Base-by-base conservation (phyloP, 495 filamentous ascomycete species). In the Rhypophila decipiens region DNA sequence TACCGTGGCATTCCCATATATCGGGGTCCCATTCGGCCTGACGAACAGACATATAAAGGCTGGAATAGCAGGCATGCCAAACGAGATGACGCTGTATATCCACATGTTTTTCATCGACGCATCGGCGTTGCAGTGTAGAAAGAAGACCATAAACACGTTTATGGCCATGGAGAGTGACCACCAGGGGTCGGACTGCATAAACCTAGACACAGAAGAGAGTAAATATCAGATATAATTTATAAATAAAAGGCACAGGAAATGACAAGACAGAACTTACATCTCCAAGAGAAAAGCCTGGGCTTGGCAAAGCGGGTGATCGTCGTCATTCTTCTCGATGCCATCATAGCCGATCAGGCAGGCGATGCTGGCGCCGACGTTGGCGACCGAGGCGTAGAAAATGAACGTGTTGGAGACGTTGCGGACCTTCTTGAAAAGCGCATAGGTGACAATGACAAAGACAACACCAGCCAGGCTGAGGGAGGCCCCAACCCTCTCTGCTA, bases 141-240 rank as follows among this genome's bases (percentile, higher is more conserved):
- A 91, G 61, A 94, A 88, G 24, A 86, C 85, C 45, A 94, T 73
- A 60, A 86, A 89, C 46, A 93, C 88, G 55, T 94, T 94, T 48
- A 85, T 72, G 0, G 88, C 87, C 87, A 94, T 93, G 49, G 83
- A 83, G 42, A 89, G 68, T 29, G 74, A 77, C 78, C 74, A 79
- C 67, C 71, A 71, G 2, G 76, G 71, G 59, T 79, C 76, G 24
- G 74, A 73, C 60, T 76, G 75, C 73, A 79, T 78, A 60, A 77
- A 77, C 61, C 76, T 79, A 41, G n/a, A n/a, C n/a, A n/a, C n/a
- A n/a, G n/a, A n/a, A n/a, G n/a, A n/a, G n/a, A n/a, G n/a, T n/a
- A n/a, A n/a, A n/a, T n/a, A n/a, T n/a, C n/a, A n/a, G n/a, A n/a
- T n/a, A n/a, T n/a, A n/a, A n/a, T n/a, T n/a, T n/a, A n/a, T 15